Conservation (phyloP, 768 basidiomycete genomes). For the Holtermanniella nyarrowii region DNA sequence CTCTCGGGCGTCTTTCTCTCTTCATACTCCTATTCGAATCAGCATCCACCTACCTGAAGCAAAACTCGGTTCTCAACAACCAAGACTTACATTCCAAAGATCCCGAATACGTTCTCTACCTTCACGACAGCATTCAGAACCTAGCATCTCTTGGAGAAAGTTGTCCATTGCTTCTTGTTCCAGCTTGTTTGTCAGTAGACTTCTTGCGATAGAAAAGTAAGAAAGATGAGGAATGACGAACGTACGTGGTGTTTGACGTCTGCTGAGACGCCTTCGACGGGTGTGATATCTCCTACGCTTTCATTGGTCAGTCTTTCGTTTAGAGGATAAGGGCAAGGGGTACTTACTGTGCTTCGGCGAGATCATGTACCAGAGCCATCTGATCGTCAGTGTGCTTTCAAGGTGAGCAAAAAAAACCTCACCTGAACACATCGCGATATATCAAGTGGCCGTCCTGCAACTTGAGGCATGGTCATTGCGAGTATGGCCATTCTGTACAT, state of each 20-base stretch:
- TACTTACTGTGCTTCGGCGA: slow-evolving; percentile 77
- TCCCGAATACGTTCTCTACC: slow-evolving; percentile 34
- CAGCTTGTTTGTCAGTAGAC: too few relatives aligned
- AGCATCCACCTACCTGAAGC: neutral
- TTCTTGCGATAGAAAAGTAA: neutral
- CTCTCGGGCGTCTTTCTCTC: slow-evolving; percentile 40
- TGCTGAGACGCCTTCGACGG: slow-evolving; percentile 73
- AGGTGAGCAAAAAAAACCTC: neutral
- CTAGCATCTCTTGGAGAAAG: slow-evolving; percentile 78
- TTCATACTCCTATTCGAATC: slow-evolving; percentile 37
- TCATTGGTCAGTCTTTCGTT: neutral
- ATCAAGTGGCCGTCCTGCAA: slow-evolving; percentile 54
- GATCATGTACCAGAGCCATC: slow-evolving; percentile 86
- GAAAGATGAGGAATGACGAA: neutral
- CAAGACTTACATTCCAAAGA: slow-evolving; percentile 37
- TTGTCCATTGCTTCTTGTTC: slow-evolving; percentile 77
- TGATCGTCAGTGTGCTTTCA: slow-evolving; percentile 40
- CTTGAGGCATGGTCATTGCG: slow-evolving; percentile 74
- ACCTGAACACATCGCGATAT: slow-evolving; percentile 38
- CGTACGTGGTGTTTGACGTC: slow-evolving; percentile 63
- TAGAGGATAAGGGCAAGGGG: neutral
- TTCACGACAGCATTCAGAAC: slow-evolving; percentile 32
- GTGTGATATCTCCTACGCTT: slow-evolving; percentile 84
- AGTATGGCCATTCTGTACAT: slow-evolving; percentile 90
- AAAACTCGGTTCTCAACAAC: neutral